Evolutionary conservation across 202 grass and related monocot genomes (phyloP).

Genomic region (Panicum hallii): DNA sequence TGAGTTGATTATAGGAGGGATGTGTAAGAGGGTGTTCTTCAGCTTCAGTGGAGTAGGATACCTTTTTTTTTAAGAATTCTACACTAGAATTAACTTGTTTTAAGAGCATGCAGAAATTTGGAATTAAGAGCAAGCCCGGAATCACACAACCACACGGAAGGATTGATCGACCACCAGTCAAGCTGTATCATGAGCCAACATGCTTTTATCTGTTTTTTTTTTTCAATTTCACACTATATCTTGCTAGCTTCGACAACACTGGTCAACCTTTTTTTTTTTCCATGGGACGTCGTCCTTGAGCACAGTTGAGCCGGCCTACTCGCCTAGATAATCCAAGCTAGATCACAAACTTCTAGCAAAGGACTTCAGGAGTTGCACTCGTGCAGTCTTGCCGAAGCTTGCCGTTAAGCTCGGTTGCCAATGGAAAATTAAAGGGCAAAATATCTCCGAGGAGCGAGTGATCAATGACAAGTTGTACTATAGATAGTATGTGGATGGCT

Average conservation of each 20-base stretch:
- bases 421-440: neutral
- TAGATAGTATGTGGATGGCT: neutral
- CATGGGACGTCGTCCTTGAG: neutral
- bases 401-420: neutral
- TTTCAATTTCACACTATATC: neutral
- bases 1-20: too few species aligned
- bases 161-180: neutral
- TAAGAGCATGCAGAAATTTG: neutral
- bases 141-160: neutral
- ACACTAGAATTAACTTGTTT: neutral
- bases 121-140: neutral
- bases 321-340: neutral
- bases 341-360: neutral
- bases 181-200: neutral
- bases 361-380: neutral
- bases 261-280: neutral
- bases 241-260: neutral
- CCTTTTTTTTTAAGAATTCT: too few species aligned
- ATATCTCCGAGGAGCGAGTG: neutral
- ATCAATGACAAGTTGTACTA: neutral
- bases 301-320: neutral
- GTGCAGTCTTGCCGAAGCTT: neutral
- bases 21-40: too few species aligned
- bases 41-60: too few species aligned
- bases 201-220: neutral